Percentiles rank a stretch among this genome's conserved stretches.
These are phyloP conservation scores for Gilbertella persicaria DNA, from an alignment of 371 early-diverging fungal genomes.

Conservation along the genomic window DNA sequence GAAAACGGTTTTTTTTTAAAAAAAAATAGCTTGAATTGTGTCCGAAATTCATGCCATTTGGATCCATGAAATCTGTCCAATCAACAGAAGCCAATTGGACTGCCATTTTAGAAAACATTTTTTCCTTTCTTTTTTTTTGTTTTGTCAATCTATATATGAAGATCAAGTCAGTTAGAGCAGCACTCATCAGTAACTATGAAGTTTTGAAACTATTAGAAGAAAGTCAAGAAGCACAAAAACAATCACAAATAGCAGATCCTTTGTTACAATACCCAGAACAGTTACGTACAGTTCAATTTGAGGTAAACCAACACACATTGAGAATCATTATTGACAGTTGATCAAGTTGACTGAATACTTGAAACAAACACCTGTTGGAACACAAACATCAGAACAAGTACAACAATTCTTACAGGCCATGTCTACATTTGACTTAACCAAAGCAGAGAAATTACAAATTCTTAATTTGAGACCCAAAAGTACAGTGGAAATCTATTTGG, in stretches of 20 bases:
- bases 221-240: conserved; percentile 43
- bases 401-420: conserved; percentile 35
- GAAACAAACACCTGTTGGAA: conserved; percentile 45
- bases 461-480: conserved; percentile 60
- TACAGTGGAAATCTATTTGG: conserved; percentile 63
- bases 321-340: background rate
- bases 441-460: conserved; percentile 65
- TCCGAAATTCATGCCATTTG: too few species aligned
- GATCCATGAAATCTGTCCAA: too few species aligned
- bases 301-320: conserved; percentile 30
- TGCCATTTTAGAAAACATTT: too few species aligned
- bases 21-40: background rate
- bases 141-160: conserved; percentile 38
- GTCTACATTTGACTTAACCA: conserved; percentile 48
- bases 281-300: conserved; percentile 62
- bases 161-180: conserved; percentile 53
- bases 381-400: conserved; percentile 56
- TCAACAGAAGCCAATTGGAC: too few species aligned
- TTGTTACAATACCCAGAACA: conserved; percentile 54
- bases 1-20: background rate
- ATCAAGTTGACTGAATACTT: conserved; percentile 50
- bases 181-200: conserved; percentile 66
- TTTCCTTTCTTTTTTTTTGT: background rate
- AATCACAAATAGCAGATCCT: conserved; percentile 25
- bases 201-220: conserved; percentile 57